Conservation (phyloP, 371 early-diverging fungal genomes). For the Mucor circinelloides region DNA sequence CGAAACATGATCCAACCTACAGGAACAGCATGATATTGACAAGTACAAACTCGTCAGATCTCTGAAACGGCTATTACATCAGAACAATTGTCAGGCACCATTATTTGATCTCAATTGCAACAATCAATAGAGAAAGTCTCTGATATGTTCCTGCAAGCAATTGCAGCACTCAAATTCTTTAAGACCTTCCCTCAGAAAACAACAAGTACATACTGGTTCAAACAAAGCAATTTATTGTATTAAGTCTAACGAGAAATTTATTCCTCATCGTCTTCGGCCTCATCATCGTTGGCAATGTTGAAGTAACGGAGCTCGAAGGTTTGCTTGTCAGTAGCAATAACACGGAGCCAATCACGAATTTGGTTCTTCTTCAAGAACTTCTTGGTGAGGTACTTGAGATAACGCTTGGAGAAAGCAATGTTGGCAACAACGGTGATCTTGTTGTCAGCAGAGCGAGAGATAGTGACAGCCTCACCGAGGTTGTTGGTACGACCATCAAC, state of each 20-base stretch:
- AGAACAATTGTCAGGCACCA: too few species aligned
- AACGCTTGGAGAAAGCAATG: slow-evolving; percentile 93
- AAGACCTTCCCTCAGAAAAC: neutral
- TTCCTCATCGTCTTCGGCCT: slow-evolving; percentile 76
- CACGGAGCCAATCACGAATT: slow-evolving; percentile 98
- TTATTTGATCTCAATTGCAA: too few species aligned
- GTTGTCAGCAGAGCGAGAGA: slow-evolving; percentile 76
- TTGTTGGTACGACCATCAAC: slow-evolving; percentile 96
- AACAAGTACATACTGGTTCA: neutral
- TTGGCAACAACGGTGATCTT: slow-evolving; percentile 80
- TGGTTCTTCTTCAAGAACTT: slow-evolving; percentile 99
- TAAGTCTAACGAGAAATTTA: slow-evolving; percentile 7
- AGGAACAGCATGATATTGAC: too few species aligned
- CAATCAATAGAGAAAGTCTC: too few species aligned
- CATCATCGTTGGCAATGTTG: slow-evolving; percentile 88
- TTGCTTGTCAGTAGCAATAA: slow-evolving; percentile 88
- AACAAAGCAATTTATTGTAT: neutral
- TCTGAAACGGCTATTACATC: too few species aligned
- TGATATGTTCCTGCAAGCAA: too few species aligned
- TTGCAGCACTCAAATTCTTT: too few species aligned
- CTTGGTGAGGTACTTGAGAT: slow-evolving; percentile 99
- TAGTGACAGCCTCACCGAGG: slow-evolving; percentile 87
- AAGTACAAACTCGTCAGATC: too few species aligned
- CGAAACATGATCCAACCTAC: too few species aligned
- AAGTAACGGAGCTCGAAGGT: slow-evolving; percentile 96